Base-by-base conservation (phyloP, 139 green algal species). In the Picochlorum costavermella region DNA sequence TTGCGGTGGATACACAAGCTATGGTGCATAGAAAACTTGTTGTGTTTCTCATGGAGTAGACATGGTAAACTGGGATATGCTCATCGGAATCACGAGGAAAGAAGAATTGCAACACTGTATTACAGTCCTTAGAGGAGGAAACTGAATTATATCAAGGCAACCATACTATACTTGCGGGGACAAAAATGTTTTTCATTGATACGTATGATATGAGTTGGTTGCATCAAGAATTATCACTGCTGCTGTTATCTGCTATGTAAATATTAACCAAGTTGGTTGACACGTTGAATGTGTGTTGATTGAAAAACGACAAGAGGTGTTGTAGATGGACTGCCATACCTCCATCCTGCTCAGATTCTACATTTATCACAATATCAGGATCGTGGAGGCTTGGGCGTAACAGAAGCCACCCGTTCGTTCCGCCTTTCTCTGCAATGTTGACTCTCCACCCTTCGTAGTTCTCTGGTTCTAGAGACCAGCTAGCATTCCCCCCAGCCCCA, bases 361-460 rank as follows among this genome's bases (percentile, higher is more conserved):
- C 74, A 40, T 91, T 91, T n/a, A 89, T 58, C 37, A 76, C 70
- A 30, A 76, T 53, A 50, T 76, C 70, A 55, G 91, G 91, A 72
- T 96, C 91, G 51, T 97, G 91, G 50, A 96, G 79, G 44, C 67
- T 86, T 43, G 84, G 76, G 2, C 92, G 83, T 44, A 98, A 78
- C 60, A 98, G 79, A 33, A 88, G 36, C 92, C 92, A 97, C 2
- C 92, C 92, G 37, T 78, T 61, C n/a, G 73, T 69, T 49, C 84
- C 86, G 3, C 79, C 75, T 20, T 78, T 85, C 72, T 95, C 87
- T 13, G 83, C 83, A 14, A 92, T 69, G 3, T 64, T 55, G 10
- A 95, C 79, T 2, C 89, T 78, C 81, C 83, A 92, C 6, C 90
- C 90, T 71, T 97, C 87, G 69, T 92, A 80, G 70, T 96, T 96